These are phyloP conservation scores for Endocladia muricata DNA, from an alignment of 31 red algal genomes.

Conservation along the genomic window DNA sequence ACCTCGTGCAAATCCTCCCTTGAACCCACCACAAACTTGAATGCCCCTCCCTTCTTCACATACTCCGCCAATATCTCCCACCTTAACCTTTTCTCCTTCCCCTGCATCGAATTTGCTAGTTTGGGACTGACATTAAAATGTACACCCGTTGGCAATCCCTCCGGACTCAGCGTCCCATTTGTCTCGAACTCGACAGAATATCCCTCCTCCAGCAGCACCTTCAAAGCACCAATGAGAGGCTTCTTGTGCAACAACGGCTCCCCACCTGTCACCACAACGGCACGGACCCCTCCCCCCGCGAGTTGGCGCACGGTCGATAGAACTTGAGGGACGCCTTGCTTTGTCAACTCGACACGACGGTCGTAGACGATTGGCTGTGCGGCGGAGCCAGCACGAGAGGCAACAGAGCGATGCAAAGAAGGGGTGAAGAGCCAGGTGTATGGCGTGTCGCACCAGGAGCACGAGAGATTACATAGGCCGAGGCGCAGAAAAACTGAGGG, in stretches of 20 bases:
- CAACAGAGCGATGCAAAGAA: background rate
- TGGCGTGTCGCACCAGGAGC: conserved; percentile 95
- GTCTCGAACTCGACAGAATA: conserved; percentile 92
- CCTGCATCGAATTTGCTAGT: conserved; percentile 73
- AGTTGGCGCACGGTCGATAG: background rate
- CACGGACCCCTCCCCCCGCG: conserved; percentile 33
- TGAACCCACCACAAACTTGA: conserved; percentile 79
- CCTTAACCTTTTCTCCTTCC: conserved; percentile 29
- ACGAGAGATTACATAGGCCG: conserved; percentile 89
- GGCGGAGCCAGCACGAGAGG: background rate
- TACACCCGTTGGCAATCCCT: conserved; percentile 52
- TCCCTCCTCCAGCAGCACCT: conserved; percentile 31
- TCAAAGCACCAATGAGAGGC: conserved; percentile 41
- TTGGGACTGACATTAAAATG: conserved; percentile 98
- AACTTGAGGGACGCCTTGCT: background rate
- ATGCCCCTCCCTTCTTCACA: conserved; percentile 13
- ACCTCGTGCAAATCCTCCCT: conserved; percentile 67
- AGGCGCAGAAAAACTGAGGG: conserved; percentile 93
- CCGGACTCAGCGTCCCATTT: conserved; percentile 88
- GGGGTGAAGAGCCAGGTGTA: conserved; percentile 78
- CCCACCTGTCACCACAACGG: conserved; percentile 87
- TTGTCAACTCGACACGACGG: background rate
- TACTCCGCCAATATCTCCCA: conserved; percentile 65
- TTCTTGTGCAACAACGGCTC: conserved; percentile 89
- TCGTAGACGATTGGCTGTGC: background rate